Evolutionary conservation across 2,329 filamentous ascomycete species (phyloP).

Genomic region (Botryotinia convoluta): DNA sequence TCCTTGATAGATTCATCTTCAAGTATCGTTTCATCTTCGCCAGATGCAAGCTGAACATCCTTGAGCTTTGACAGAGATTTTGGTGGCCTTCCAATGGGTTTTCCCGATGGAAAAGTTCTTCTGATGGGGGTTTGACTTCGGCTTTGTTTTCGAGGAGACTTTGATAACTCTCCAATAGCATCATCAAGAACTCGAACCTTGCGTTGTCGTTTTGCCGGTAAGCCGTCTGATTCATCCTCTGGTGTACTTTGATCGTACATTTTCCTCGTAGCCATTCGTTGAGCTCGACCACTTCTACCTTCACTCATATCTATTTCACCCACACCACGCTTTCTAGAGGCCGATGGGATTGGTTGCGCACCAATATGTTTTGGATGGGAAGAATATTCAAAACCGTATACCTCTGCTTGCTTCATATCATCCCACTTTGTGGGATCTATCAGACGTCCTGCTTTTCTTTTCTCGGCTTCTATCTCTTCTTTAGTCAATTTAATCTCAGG

Average conservation of each 20-base stretch:
- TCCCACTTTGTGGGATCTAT: constrained; percentile 34
- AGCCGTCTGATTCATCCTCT: constrained; percentile 31
- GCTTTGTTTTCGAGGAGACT: constrained; percentile 23
- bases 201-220: constrained; percentile 34
- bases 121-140: constrained; percentile 28
- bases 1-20: constrained; percentile 20
- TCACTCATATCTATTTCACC: constrained; percentile 23
- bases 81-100: constrained; percentile 37
- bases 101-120: constrained; percentile 36
- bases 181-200: constrained; percentile 31
- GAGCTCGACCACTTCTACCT: constrained; percentile 31
- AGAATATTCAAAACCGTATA: constrained; percentile 62
- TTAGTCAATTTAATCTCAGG: constrained; percentile 28
- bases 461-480: constrained; percentile 31
- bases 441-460: constrained; percentile 29
- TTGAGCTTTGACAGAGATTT: constrained; percentile 34
- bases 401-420: constrained; percentile 53
- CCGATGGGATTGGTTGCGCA: constrained; percentile 49
- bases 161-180: constrained; percentile 21
- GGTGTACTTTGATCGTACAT: constrained; percentile 32
- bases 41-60: constrained; percentile 28
- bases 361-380: constrained; percentile 56
- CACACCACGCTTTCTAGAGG: constrained; percentile 20
- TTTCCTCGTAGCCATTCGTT: constrained; percentile 28
- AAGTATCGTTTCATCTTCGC: constrained; percentile 15